A percentile compares a stretch with the other conserved stretches of the same genome.
Evolutionary conservation across 345 rosid genomes (phyloP).

Genomic region (Eucalyptus erythrocorys): DNA sequence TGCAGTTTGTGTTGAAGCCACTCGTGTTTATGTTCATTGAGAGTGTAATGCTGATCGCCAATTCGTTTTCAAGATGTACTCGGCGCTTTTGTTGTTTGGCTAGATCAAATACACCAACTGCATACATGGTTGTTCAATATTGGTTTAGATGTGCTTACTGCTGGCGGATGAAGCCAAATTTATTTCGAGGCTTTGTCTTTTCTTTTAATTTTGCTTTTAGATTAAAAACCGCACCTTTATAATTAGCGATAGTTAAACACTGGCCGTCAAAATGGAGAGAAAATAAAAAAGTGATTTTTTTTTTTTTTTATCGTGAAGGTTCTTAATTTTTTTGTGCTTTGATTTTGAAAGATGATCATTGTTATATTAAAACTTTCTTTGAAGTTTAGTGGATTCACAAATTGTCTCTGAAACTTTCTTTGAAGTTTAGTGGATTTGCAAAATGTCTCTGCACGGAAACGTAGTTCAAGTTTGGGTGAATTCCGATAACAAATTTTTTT

Average conservation of each 20-base stretch:
- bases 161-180: not conserved
- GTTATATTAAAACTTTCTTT: too few species aligned
- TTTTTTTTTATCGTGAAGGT: rapidly evolving
- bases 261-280: rapidly evolving
- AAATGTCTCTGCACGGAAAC: rapidly evolving
- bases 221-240: too few species aligned
- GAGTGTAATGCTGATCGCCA: not conserved
- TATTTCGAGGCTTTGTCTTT: too few species aligned
- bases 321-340: rapidly evolving
- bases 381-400: rapidly evolving
- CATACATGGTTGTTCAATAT: not conserved
- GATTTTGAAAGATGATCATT: rapidly evolving
- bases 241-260: too few species aligned
- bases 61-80: not conserved
- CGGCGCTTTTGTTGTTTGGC: not conserved
- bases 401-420: rapidly evolving
- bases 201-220: too few species aligned
- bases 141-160: not conserved
- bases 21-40: not conserved
- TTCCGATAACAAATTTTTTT: rapidly evolving
- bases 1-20: not conserved
- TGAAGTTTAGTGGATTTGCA: rapidly evolving
- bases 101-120: not conserved
- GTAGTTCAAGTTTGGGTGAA: rapidly evolving
- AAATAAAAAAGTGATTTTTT: too few species aligned